A percentile compares a stretch with the other conserved stretches of the same genome.
Conservation (phyloP, 1,284 basidiomycete species). For the Volvariella surrecta region DNA sequence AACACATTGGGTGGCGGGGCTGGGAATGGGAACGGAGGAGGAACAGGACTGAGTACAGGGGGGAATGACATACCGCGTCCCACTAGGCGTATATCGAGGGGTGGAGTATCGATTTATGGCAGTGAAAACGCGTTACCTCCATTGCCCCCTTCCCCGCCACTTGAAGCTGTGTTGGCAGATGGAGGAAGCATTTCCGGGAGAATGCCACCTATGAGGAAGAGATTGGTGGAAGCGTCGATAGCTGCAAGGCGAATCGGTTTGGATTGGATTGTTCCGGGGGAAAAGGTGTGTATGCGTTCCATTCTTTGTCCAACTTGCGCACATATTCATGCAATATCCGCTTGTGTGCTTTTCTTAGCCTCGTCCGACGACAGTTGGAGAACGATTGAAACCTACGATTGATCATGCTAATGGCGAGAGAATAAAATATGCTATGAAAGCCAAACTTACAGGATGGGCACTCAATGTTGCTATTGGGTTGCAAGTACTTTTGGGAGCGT, state of each 20-base stretch:
- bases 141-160: no score
- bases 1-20: no score
- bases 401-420: conserved; percentile 28
- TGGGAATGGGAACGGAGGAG: no score
- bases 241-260: conserved; percentile 15
- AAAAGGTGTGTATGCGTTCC: conserved; percentile 13
- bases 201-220: no score
- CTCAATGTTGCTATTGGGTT: conserved; percentile 42
- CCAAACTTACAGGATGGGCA: conserved; percentile 35
- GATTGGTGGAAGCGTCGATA: no score
- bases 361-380: conserved; percentile 27
- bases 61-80: no score
- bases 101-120: no score
- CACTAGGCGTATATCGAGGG: no score
- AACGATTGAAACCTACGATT: conserved; percentile 38
- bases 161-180: no score
- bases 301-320: not conserved
- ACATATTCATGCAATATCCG: not conserved
- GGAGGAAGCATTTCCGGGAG: no score
- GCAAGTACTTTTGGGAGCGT: conserved; percentile 55
- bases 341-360: conserved; percentile 10
- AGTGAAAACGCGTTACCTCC: no score
- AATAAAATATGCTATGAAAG: conserved; percentile 34
- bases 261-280: conserved; percentile 26
- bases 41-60: no score